These are phyloP conservation scores for Pyrenochaeta sp. DNA, from an alignment of 2,329 filamentous ascomycete species.

Conservation along the genomic window DNA sequence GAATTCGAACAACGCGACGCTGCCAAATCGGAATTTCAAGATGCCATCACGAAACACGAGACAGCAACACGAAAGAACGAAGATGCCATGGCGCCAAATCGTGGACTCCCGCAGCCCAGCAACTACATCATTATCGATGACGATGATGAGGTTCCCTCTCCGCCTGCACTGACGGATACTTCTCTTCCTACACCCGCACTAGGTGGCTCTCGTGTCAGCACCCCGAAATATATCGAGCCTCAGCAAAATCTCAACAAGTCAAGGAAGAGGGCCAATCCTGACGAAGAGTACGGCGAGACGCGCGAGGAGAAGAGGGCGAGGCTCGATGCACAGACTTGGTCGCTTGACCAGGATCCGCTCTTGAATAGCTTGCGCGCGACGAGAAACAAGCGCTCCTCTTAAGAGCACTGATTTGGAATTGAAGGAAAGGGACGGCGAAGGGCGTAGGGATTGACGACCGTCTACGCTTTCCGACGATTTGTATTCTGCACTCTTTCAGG, in stretches of 20 bases:
- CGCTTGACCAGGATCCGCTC: not conserved
- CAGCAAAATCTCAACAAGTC: not conserved
- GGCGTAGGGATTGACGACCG: no score
- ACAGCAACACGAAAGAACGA: not conserved
- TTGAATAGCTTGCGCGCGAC: not conserved
- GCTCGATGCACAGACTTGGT: constrained; percentile 10
- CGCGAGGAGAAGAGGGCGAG: constrained; percentile 23
- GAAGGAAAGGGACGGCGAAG: no score
- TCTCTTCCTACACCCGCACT: constrained; percentile 34
- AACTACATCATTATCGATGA: constrained; percentile 11
- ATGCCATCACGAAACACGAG: not conserved
- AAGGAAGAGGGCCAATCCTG: constrained; percentile 12
- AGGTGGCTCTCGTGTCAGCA: constrained; percentile 30
- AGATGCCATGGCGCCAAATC: not conserved
- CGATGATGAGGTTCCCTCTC: constrained; percentile 27
- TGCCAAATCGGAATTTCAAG: constrained; percentile 3
- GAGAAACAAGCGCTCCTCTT: no score
- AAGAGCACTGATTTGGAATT: no score
- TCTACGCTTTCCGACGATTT: no score
- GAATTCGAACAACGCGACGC: constrained; percentile 20
- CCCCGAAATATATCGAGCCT: constrained; percentile 23
- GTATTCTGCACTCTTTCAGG: no score
- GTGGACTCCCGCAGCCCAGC: not conserved
- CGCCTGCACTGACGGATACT: constrained; percentile 38
- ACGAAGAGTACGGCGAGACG: constrained; percentile 10